phyloP scores from a whole-genome alignment of 345 rosid genomes.

The Odontarrhena argentea region DNA sequence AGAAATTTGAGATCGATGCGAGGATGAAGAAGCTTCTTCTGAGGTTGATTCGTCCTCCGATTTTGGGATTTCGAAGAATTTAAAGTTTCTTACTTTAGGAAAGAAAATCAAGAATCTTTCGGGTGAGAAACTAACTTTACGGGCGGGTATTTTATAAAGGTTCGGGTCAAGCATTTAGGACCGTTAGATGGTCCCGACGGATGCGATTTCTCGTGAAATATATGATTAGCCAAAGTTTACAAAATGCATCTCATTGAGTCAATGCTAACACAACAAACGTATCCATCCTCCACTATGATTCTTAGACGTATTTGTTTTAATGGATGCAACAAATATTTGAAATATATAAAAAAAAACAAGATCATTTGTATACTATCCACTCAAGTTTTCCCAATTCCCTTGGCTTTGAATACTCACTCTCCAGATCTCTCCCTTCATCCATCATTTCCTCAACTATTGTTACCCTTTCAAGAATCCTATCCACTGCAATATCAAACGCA shows the following conservation, averaged over 20 bases:
- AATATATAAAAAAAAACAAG: neutral
- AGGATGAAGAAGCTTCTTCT: conserved; percentile 31
- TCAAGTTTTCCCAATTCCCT: conserved; percentile 34
- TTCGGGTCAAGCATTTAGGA: conserved; percentile 3
- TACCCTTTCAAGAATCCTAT: conserved; percentile 44
- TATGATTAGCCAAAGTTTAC: conserved; percentile 5
- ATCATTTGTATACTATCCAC: neutral
- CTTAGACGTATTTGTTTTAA: neutral
- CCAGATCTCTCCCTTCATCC: conserved; percentile 28
- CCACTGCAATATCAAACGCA: conserved; percentile 59
- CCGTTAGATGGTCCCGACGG: conserved; percentile 16
- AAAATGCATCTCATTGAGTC: no score
- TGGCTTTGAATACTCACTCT: conserved; percentile 34
- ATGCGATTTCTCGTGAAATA: conserved; percentile 14
- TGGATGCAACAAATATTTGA: neutral
- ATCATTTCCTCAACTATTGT: conserved; percentile 36
- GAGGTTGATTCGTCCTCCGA: conserved; percentile 29
- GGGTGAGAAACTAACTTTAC: conserved; percentile 14
- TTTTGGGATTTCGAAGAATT: conserved; percentile 9
- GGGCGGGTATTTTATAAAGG: conserved; percentile 24
- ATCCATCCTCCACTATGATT: no score
- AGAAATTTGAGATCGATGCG: conserved; percentile 16
- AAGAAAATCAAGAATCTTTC: neutral
- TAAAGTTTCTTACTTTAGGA: conserved; percentile 30
- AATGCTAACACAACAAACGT: no score